Conservation (phyloP, 805 yeast species). For the Sungouiella blattae region DNA sequence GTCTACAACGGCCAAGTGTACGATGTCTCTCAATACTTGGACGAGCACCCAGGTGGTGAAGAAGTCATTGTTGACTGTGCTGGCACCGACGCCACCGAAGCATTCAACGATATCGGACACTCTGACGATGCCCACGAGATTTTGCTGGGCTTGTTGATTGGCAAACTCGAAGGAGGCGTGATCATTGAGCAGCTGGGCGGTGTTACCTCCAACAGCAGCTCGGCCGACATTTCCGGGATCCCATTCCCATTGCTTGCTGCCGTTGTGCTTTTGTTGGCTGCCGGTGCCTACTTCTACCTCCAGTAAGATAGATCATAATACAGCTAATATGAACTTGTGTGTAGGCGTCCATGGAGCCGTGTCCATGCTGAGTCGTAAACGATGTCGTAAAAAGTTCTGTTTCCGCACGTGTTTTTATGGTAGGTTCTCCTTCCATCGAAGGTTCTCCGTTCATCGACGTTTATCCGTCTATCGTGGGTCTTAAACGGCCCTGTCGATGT, state of each 20-base stretch:
- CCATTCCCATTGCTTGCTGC: constrained; percentile 18
- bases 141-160: constrained; percentile 65
- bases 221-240: constrained; percentile 13
- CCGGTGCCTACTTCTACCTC: constrained; percentile 18
- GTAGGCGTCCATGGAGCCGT: constrained; percentile 1
- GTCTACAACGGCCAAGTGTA: constrained; percentile 44
- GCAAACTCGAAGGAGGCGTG: constrained; percentile 70
- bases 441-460: no score
- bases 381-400: no score
- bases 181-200: constrained; percentile 19
- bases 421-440: no score
- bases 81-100: constrained; percentile 72
- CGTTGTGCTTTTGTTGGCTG: constrained; percentile 15
- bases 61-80: constrained; percentile 77
- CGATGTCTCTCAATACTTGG: constrained; percentile 39
- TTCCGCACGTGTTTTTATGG: no score
- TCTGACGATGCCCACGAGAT: constrained; percentile 91
- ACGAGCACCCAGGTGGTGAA: constrained; percentile 75
- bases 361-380: no score
- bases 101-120: constrained; percentile 88
- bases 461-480: no score
- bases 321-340: not conserved
- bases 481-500: no score
- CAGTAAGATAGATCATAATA: constrained; percentile 6
- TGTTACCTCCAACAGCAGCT: constrained; percentile 7